Conservation (phyloP, 148 eudicot genomes). For the Rhododendron kiyosumense region DNA sequence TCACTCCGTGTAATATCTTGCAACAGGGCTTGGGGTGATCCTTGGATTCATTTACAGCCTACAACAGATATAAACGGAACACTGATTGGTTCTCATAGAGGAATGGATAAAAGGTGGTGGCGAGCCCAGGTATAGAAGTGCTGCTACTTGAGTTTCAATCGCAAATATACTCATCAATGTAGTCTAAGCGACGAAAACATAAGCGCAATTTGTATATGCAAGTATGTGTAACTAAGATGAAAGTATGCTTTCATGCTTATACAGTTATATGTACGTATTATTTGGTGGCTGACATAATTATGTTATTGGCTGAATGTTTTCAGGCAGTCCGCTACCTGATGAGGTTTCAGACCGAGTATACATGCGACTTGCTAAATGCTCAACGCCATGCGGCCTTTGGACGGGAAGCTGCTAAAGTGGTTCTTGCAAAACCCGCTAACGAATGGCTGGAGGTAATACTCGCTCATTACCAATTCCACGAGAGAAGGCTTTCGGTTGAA, state of each 20-base stretch:
- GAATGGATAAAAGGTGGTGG: constrained; percentile 99
- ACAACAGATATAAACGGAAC: constrained; percentile 84
- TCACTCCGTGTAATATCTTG: background rate
- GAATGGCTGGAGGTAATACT: constrained; percentile 28
- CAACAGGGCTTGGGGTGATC: constrained; percentile 77
- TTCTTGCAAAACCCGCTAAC: constrained; percentile 34
- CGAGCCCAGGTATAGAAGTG: constrained; percentile 69
- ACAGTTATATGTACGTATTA: background rate
- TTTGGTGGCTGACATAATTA: background rate
- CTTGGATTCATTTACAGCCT: constrained; percentile 93
- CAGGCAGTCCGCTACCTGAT: constrained; percentile 88
- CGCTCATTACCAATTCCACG: no score
- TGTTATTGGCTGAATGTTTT: constrained; percentile 1
- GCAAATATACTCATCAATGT: background rate
- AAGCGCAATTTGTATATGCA: background rate
- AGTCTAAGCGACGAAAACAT: background rate
- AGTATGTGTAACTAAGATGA: background rate
- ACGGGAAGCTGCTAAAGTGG: constrained; percentile 77
- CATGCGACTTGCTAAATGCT: constrained; percentile 64
- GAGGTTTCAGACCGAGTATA: constrained; percentile 80
- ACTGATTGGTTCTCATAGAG: constrained; percentile 58
- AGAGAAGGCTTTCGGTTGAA: no score
- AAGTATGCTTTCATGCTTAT: background rate
- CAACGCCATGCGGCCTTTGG: constrained; percentile 86
- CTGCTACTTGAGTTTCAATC: background rate